A percentile compares a stretch with the other conserved stretches of the same genome.
phyloP scores from a whole-genome alignment of 2,329 filamentous ascomycete genomes.

The Epichloe sp. region DNA sequence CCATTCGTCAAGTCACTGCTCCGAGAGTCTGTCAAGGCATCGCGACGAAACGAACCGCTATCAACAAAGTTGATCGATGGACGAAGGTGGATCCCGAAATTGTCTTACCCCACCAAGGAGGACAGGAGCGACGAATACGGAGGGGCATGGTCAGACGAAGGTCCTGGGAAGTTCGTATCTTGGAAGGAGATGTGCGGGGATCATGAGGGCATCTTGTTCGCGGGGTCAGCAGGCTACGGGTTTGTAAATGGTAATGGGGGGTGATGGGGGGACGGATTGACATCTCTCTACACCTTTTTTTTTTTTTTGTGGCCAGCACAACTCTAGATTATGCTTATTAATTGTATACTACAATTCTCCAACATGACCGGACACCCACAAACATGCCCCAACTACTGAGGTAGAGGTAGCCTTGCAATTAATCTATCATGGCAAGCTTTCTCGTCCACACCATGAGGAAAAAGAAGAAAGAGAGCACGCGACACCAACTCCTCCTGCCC shows the following conservation, averaged over 20 bases:
- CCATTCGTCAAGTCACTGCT: constrained; percentile 20
- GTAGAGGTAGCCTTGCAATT: too few relatives aligned
- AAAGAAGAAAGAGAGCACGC: too few relatives aligned
- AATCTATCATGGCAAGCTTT: too few relatives aligned
- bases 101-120: constrained; percentile 6
- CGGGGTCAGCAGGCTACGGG: constrained; percentile 9
- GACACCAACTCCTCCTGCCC: too few relatives aligned
- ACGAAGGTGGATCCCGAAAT: constrained; percentile 16
- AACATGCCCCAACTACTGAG: too few relatives aligned
- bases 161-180: constrained; percentile 12
- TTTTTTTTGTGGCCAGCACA: too few relatives aligned
- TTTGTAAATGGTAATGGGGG: background rate
- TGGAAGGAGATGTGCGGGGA: constrained; percentile 17
- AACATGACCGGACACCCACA: too few relatives aligned
- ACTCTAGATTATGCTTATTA: too few relatives aligned
- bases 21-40: constrained; percentile 14
- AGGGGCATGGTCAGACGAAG: constrained; percentile 13
- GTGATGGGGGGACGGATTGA: too few relatives aligned
- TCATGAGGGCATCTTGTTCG: constrained; percentile 12
- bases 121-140: constrained; percentile 9
- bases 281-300: too few relatives aligned
- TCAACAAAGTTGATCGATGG: constrained; percentile 17
- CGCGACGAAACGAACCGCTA: constrained; percentile 12
- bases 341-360: too few relatives aligned
- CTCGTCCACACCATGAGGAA: too few relatives aligned